Conservation (phyloP, 202 grass and related monocot genomes). For the Alloteropsis angusta region DNA sequence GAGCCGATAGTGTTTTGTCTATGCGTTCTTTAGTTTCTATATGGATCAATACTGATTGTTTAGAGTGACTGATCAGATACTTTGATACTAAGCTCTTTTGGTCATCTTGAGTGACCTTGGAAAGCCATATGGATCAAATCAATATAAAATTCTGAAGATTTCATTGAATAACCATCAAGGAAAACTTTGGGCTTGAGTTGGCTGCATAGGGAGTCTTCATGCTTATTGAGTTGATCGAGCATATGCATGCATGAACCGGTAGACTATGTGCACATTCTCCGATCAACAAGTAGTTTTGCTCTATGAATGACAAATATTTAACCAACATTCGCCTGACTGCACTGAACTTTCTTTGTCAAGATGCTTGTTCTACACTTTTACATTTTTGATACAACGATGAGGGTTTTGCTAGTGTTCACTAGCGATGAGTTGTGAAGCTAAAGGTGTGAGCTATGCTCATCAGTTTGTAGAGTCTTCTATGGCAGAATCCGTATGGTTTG, state of each 20-base stretch:
- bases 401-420: background rate
- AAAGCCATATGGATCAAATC: background rate
- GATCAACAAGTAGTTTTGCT: background rate
- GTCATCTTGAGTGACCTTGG: background rate
- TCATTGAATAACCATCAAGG: background rate
- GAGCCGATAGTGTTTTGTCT: background rate
- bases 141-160: background rate
- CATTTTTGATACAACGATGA: background rate
- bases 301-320: background rate
- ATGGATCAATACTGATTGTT: background rate
- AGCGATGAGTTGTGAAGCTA: background rate
- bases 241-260: background rate
- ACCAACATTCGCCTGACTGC: too few relatives aligned
- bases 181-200: background rate
- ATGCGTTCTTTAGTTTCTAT: background rate
- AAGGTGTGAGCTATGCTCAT: background rate
- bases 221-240: too few relatives aligned
- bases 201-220: background rate
- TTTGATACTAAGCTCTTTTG: background rate
- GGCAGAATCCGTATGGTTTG: too few relatives aligned
- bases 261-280: background rate
- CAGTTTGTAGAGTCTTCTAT: background rate
- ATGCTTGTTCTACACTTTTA: background rate
- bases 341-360: background rate
- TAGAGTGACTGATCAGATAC: background rate